Evolutionary conservation across 495 filamentous ascomycete species (phyloP), one percentile per base, ranked within the genome.

Genomic region (Cercophora scortea): DNA sequence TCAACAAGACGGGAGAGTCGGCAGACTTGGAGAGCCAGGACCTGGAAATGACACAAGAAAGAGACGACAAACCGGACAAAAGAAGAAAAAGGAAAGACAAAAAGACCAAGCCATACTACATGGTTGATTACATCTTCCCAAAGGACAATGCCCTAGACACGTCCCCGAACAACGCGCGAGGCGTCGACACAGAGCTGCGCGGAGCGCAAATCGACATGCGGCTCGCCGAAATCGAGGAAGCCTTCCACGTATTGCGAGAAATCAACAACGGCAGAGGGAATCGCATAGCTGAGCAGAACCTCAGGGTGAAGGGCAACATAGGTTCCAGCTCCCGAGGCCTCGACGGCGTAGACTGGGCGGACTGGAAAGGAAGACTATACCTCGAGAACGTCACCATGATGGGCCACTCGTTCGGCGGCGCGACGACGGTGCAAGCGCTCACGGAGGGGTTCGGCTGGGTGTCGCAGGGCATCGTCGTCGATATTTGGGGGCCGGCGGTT

Each of bases 401-500:
- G 51, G 85, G 84, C 6, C 85, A 87, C 57, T 81, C 76, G 4
- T 88, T 88, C 47, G 85, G 84, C 13, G 81, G 79, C 12, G 75
- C 82, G 8, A 84, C 81, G 25, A 75, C 77, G 43, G 72, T 82
- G 10, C 82, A 87, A 59, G 69, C 85, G 32, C 61, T 82, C 32
- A 67, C 80, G 42, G 43, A 45, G 36, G 78, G 43, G 63, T 77
- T 81, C 51, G 49, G 59, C 33, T 80, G 73, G 60, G 64, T 83
- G 33, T 58, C 71, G 25, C 78, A 82, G 63, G 81, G 79, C 9
- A 78, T 84, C 47, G 68, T 81, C 13, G 78, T 83, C 49, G 79
- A 84, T 51, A 71, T 75, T 18, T 83, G 81, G 71, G 79, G 79
- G 6, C 71, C 70, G 32, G 72, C 69, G 33, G 65, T 62, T 32